Evolutionary conservation across 768 basidiomycete species (phyloP).

Genomic region (Lactarius hengduanensis): DNA sequence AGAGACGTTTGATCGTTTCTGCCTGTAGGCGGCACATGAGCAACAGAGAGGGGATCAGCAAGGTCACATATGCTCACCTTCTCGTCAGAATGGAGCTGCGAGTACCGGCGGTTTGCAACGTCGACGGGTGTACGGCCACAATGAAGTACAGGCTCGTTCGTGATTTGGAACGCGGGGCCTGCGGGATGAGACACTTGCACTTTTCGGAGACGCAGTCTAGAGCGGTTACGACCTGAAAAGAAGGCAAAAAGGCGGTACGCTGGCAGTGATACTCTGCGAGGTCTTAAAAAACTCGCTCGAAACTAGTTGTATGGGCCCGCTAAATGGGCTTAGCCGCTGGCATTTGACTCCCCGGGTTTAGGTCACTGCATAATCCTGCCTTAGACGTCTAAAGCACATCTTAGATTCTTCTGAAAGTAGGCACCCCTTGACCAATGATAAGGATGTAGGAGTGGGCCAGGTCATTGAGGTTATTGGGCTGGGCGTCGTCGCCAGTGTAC

Average conservation of each 20-base stretch:
- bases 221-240: constrained; percentile 1
- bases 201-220: constrained; percentile 40
- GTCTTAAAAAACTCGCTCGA: no score
- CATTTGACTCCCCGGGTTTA: no score
- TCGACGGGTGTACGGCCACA: constrained; percentile 52
- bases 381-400: no score
- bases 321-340: no score
- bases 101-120: constrained; percentile 44
- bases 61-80: constrained; percentile 48
- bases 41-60: not conserved
- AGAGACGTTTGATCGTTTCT: constrained; percentile 85
- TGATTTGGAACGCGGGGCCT: constrained; percentile 62
- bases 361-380: no score
- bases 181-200: constrained; percentile 65
- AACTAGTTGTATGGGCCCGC: no score
- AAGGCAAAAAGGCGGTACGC: not conserved
- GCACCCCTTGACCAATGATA: no score
- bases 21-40: constrained; percentile 38
- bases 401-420: no score
- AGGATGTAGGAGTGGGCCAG: no score
- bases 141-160: constrained; percentile 67
- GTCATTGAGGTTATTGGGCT: no score
- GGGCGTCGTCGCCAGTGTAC: no score
- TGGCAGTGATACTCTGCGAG: not conserved
- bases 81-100: constrained; percentile 46